A percentile compares a stretch with the other conserved stretches of the same genome.
These are phyloP conservation scores for Puccinia hordei DNA, from an alignment of 1,284 basidiomycete genomes.

Conservation along the genomic window DNA sequence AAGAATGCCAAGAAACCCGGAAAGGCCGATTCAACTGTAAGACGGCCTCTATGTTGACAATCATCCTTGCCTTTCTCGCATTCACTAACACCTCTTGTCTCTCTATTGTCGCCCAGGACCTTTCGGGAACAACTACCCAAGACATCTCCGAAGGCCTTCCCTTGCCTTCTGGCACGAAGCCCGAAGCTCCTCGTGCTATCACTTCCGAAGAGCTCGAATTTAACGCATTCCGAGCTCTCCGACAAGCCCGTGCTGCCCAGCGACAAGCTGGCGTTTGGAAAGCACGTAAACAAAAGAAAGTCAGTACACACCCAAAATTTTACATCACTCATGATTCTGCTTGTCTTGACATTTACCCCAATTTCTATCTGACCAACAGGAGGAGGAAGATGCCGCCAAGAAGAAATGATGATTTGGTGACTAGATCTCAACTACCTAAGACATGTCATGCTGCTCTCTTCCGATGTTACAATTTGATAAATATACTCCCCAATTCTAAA, in stretches of 20 bases:
- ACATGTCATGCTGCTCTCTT: too few relatives aligned
- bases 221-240: constrained; percentile 79
- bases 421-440: too few relatives aligned
- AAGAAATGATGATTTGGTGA: constrained; percentile 27
- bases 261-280: constrained; percentile 87
- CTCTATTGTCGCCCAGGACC: constrained; percentile 69
- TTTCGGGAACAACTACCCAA: constrained; percentile 77
- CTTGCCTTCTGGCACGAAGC: constrained; percentile 67
- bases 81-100: constrained; percentile 38
- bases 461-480: too few relatives aligned
- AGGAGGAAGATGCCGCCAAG: constrained; percentile 46
- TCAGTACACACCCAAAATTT: constrained; percentile 59
- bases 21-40: constrained; percentile 84
- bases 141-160: constrained; percentile 60
- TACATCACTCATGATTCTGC: neutral
- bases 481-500: too few relatives aligned
- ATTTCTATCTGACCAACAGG: neutral
- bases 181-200: constrained; percentile 88
- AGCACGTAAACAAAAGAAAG: constrained; percentile 69
- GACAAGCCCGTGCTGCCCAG: constrained; percentile 78
- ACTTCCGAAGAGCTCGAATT: constrained; percentile 87
- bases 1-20: constrained; percentile 93
- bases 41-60: constrained; percentile 58
- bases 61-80: neutral
- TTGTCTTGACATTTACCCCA: neutral